Evolutionary conservation across 768 basidiomycete species (phyloP), one percentile per base, ranked within the genome.

Genomic region (Amanita rubescens): DNA sequence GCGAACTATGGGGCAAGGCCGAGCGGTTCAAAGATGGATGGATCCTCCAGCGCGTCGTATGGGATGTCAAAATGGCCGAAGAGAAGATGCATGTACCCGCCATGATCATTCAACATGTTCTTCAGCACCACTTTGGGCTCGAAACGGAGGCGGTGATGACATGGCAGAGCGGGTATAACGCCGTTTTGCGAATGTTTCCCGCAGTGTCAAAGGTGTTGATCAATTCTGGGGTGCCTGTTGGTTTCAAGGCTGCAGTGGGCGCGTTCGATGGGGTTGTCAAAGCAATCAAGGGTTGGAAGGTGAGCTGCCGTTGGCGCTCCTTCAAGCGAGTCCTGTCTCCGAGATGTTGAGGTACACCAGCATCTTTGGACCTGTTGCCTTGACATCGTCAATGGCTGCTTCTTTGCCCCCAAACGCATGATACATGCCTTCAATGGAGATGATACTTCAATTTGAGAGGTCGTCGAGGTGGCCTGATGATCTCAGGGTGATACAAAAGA

Each of bases 11-110:
- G 96, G 95, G 94, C 35, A 95, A 93, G 66, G 85, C 94, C 0
- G 95, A 98, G 5, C 80, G 94, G 35, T 99, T 99, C 75, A 94
- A 97, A 67, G 94, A 99, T 61, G 95, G 95, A 1, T 79, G 86
- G 15, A 97, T 98, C 57, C 63, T 79, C 5, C 93, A 97, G 67
- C 90, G 88, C 59, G 92, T 97, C n/a, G 94, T 98, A 2, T 99
- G 96, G 96, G 87, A 96, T 17, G 81, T 91, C 7, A 78, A 80
- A 56, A 85, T 81, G 2, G 76, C 79, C 0, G 92, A 95, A 49
- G 90, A 93, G 56, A 84, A 90, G 24, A 75, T 82, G 0, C 79
- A 84, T 56, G 82, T 98, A 25, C 92, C 93, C 0, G 70, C 74
- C 12, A 75, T 80, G 69, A 80, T 97, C 59, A 81, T 91, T 24